Evolutionary conservation across 441 rosid genomes (phyloP).

Genomic region (Eutrema salsugineum): DNA sequence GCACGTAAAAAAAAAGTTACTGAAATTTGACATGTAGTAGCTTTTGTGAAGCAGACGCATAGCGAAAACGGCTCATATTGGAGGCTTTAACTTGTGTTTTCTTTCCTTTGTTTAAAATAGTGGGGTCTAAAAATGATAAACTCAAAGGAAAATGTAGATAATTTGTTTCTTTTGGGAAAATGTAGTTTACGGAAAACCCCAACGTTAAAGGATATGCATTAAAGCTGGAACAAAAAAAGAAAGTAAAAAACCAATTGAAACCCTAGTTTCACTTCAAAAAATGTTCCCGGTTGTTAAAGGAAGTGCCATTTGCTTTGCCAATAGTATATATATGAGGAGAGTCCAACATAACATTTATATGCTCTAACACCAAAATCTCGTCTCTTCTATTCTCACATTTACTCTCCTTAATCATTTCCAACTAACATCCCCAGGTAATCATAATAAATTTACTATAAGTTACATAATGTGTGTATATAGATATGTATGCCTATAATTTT

Average conservation of each 20-base stretch:
- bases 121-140: constrained; percentile 10
- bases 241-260: constrained; percentile 19
- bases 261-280: constrained; percentile 33
- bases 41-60: constrained; percentile 24
- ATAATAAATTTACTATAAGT: background rate
- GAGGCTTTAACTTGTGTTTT: constrained; percentile 11
- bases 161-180: constrained; percentile 20
- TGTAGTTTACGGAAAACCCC: constrained; percentile 23
- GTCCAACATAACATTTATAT: constrained; percentile 10
- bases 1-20: background rate
- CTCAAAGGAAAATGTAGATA: constrained; percentile 7
- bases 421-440: constrained; percentile 14
- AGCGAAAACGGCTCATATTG: constrained; percentile 19
- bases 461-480: background rate
- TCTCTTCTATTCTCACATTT: background rate
- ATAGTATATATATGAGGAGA: constrained; percentile 20
- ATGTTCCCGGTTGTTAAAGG: constrained; percentile 27
- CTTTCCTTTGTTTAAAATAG: background rate
- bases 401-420: background rate
- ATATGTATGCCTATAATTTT: background rate
- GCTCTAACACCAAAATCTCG: constrained; percentile 1
- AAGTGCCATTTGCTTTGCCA: constrained; percentile 18
- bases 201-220: constrained; percentile 25
- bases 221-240: constrained; percentile 29
- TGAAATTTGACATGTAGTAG: background rate